These are phyloP conservation scores for Brassica nigra DNA, from an alignment of 345 rosid genomes.

Conservation along the genomic window DNA sequence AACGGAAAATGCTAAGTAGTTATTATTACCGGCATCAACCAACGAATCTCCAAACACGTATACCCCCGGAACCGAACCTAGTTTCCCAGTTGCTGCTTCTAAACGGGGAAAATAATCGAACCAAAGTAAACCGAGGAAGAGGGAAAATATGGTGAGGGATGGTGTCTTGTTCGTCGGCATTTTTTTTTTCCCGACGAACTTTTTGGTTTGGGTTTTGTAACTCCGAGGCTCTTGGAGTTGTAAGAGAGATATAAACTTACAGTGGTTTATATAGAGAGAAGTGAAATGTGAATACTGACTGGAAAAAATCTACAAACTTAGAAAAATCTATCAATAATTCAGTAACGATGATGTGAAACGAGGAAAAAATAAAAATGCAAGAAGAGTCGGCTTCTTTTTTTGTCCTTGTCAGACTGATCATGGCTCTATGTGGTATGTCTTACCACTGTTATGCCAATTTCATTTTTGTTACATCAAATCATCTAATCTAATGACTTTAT, in stretches of 20 bases:
- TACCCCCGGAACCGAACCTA: slow-evolving; percentile 45
- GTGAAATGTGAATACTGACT: slow-evolving; percentile 11
- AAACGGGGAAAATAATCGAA: slow-evolving; percentile 23
- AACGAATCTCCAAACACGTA: slow-evolving; percentile 64
- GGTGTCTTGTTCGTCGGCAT: slow-evolving; percentile 32
- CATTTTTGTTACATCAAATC: neutral
- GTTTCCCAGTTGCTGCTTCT: slow-evolving; percentile 26
- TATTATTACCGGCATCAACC: slow-evolving; percentile 64
- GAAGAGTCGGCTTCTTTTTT: slow-evolving; percentile 1
- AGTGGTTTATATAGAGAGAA: slow-evolving; percentile 30
- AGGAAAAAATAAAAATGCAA: neutral
- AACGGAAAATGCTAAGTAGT: slow-evolving; percentile 40
- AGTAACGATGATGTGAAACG: slow-evolving; percentile 32
- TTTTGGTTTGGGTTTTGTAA: neutral
- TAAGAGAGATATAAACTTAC: slow-evolving; percentile 20
- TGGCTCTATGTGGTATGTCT: slow-evolving; percentile 1
- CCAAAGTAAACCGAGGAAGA: slow-evolving; percentile 31
- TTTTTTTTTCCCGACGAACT: slow-evolving; percentile 15
- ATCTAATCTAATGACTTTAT: neutral
- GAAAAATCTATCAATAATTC: neutral
- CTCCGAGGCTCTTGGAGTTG: slow-evolving; percentile 27
- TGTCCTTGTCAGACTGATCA: slow-evolving; percentile 34
- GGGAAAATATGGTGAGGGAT: slow-evolving; percentile 5
- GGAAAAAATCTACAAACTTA: neutral
- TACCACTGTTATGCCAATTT: slow-evolving; percentile 7